A percentile compares a stretch with the other conserved stretches of the same genome.
These are phyloP conservation scores for Bodo saltans DNA, from an alignment of 78 protist genomes.

Conservation along the genomic window DNA sequence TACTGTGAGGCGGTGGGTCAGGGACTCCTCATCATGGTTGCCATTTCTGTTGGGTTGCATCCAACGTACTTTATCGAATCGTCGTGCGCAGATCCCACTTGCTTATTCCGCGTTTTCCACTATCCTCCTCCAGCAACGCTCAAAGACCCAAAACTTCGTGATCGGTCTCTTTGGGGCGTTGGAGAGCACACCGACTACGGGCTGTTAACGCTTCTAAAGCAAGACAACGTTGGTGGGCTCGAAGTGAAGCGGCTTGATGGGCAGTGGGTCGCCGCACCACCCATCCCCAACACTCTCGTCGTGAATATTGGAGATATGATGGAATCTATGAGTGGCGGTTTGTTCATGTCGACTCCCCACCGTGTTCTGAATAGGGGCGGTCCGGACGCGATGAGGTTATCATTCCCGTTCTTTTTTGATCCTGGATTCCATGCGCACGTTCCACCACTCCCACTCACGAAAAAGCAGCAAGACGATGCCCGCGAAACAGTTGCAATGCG, in stretches of 20 bases:
- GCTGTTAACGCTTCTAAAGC: conserved; percentile 45
- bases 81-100: neutral
- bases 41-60: neutral
- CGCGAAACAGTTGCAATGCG: neutral
- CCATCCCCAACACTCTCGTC: conserved; percentile 41
- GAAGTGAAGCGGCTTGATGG: conserved; percentile 33
- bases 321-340: conserved; percentile 51
- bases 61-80: neutral
- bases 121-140: neutral
- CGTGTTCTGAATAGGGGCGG: conserved; percentile 42
- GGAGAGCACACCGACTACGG: conserved; percentile 74
- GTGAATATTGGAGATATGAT: conserved; percentile 70
- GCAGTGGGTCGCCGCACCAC: conserved; percentile 59
- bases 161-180: conserved; percentile 3
- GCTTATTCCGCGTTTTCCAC: neutral
- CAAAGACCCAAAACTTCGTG: neutral
- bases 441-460: neutral
- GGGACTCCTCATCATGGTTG: neutral
- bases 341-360: conserved; percentile 55
- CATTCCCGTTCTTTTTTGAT: conserved; percentile 63
- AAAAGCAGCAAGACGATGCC: neutral
- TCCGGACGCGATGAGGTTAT: conserved; percentile 32
- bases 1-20: neutral
- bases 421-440: conserved; percentile 34
- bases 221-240: conserved; percentile 52